Evolutionary conservation across 306 rosid genomes (phyloP).

Genomic region (Rosa rugosa): DNA sequence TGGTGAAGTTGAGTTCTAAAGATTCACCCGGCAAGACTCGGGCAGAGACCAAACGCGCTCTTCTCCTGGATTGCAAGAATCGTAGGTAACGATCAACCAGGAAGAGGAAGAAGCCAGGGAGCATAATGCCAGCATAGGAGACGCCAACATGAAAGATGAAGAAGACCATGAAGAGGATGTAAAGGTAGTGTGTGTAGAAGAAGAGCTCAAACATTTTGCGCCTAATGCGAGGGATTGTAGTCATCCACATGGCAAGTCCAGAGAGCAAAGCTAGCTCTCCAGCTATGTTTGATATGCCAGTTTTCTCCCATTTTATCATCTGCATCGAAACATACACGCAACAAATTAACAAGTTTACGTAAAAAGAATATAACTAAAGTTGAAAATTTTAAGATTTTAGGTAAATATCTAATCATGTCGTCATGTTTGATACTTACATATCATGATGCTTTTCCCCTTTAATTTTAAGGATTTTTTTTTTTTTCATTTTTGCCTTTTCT

Average conservation of each 20-base stretch:
- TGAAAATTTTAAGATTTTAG: no score
- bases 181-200: slow-evolving; percentile 71
- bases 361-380: not conserved
- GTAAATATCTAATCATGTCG: no score
- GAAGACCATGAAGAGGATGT: slow-evolving; percentile 63
- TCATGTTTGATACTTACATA: not conserved
- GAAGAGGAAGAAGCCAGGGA: slow-evolving; percentile 84
- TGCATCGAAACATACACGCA: slow-evolving; percentile 25
- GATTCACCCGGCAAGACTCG: slow-evolving; percentile 61
- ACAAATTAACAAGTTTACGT: not conserved
- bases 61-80: slow-evolving; percentile 53
- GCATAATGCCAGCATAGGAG: slow-evolving; percentile 42
- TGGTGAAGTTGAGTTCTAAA: slow-evolving; percentile 76
- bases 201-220: slow-evolving; percentile 67
- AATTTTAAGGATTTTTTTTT: not conserved
- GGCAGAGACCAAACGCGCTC: slow-evolving; percentile 46
- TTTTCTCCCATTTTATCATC: slow-evolving; percentile 60
- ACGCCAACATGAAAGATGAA: slow-evolving; percentile 71
- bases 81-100: slow-evolving; percentile 69
- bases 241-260: slow-evolving; percentile 62
- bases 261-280: slow-evolving; percentile 64
- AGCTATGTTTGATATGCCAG: slow-evolving; percentile 51
- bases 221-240: slow-evolving; percentile 58
- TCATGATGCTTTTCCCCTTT: no score
- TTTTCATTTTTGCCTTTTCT: not conserved